These are phyloP conservation scores for Dactylellina cionopaga DNA, from an alignment of 2,329 filamentous ascomycete genomes.

Conservation along the genomic window DNA sequence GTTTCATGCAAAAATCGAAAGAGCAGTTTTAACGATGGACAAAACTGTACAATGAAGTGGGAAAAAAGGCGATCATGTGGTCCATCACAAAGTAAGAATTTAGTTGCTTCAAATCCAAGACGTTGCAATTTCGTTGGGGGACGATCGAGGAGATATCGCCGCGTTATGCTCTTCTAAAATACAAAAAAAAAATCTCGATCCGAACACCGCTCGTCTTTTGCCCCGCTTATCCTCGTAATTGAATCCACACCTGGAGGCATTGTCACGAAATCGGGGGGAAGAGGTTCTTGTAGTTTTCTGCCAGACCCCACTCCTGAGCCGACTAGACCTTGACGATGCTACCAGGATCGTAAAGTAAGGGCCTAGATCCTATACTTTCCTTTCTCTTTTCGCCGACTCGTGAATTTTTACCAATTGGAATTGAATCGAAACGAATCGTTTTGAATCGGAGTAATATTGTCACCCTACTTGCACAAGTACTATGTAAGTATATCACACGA, in stretches of 20 bases:
- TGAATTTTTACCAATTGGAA: conserved; percentile 35
- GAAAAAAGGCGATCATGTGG: conserved; percentile 22
- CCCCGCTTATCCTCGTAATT: conserved; percentile 20
- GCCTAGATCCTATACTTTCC: conserved; percentile 19
- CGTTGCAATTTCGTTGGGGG: conserved; percentile 7
- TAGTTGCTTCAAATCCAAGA: not conserved
- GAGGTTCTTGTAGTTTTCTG: conserved; percentile 11
- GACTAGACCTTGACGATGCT: conserved; percentile 9
- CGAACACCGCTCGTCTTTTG: not conserved
- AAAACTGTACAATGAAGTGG: not conserved
- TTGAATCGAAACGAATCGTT: conserved; percentile 15
- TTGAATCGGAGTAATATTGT: conserved; percentile 29
- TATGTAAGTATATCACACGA: not conserved
- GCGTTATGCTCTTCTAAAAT: not conserved
- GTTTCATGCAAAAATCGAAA: conserved; percentile 25
- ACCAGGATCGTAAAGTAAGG: conserved; percentile 15
- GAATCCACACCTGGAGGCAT: conserved; percentile 30
- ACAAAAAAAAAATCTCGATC: not conserved
- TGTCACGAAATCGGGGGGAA: conserved; percentile 23
- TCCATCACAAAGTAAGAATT: not conserved
- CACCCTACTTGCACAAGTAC: not conserved
- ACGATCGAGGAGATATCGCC: conserved; percentile 3
- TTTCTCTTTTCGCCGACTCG: conserved; percentile 17
- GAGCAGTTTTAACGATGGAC: conserved; percentile 13
- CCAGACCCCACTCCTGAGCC: conserved; percentile 16